A percentile compares a stretch with the other conserved stretches of the same genome.
Evolutionary conservation across 108 stramenopile genomes (phyloP).

Genomic region (Nitzschia inconspicua): DNA sequence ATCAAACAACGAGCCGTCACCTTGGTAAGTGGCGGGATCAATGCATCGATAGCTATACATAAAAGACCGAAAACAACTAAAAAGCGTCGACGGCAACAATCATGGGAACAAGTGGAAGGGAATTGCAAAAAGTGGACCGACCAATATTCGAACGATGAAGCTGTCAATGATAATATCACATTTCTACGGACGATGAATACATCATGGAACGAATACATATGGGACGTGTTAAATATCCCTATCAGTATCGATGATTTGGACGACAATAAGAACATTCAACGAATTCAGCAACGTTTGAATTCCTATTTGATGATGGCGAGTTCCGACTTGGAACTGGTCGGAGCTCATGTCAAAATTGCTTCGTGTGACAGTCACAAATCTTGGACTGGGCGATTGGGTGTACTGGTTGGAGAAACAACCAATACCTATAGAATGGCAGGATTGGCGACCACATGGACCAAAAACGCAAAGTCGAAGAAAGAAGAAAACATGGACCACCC

Average conservation of each 20-base stretch:
- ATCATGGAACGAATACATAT: slow-evolving; percentile 24
- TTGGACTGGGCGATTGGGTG: slow-evolving; percentile 15
- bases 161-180: background rate
- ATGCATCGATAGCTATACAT: slow-evolving; percentile 1
- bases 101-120: slow-evolving; percentile 13
- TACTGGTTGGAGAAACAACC: slow-evolving; percentile 23
- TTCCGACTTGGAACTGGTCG: slow-evolving; percentile 13
- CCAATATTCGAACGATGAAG: background rate
- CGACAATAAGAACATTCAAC: background rate
- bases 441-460: background rate
- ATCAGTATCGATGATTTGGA: too few species aligned
- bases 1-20: slow-evolving; percentile 34
- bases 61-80: background rate
- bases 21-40: slow-evolving; percentile 29
- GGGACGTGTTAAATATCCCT: background rate
- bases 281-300: background rate
- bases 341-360: slow-evolving; percentile 23
- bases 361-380: slow-evolving; percentile 6
- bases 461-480: background rate
- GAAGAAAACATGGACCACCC: background rate
- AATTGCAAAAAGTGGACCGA: background rate
- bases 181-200: slow-evolving; percentile 19
- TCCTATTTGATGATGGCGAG: background rate
- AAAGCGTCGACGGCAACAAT: slow-evolving; percentile 4
- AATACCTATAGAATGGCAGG: slow-evolving; percentile 25